Percentiles rank a stretch among this genome's conserved stretches.
phyloP scores from a whole-genome alignment of 345 rosid genomes.

The Eucalyptus rudis region DNA sequence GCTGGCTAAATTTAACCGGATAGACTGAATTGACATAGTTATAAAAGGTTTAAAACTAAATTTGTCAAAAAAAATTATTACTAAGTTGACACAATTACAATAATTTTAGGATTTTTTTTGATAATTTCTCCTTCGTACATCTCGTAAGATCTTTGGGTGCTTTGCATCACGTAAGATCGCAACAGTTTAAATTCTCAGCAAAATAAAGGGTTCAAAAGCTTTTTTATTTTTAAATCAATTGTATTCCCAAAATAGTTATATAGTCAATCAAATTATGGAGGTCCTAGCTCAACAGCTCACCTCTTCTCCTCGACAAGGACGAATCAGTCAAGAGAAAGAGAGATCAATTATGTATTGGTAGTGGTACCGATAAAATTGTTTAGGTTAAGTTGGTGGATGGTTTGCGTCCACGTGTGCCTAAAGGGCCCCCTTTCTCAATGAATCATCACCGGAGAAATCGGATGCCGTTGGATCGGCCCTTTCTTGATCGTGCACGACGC shows the following conservation, averaged over 20 bases:
- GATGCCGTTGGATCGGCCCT: background rate
- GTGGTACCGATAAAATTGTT: background rate
- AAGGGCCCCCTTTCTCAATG: background rate
- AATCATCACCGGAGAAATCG: background rate
- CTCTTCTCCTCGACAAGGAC: background rate
- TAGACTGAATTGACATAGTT: no score
- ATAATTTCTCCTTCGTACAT: no score
- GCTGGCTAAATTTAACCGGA: rapidly evolving
- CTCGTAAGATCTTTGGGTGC: background rate
- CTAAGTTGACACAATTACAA: no score
- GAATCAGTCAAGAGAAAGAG: background rate
- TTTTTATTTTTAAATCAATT: background rate
- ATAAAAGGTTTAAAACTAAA: no score
- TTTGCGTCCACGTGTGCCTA: background rate
- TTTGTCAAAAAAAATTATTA: no score
- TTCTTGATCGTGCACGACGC: background rate
- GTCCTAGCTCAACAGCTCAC: background rate
- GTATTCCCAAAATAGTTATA: background rate
- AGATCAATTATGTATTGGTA: background rate
- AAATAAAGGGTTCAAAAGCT: background rate
- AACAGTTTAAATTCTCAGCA: background rate
- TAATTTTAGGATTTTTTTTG: rapidly evolving
- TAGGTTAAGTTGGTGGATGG: background rate
- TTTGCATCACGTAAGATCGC: no score
- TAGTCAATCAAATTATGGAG: background rate